phyloP scores from a whole-genome alignment of 1,284 basidiomycete species.

The Pseudozyma tsukubaensis region DNA sequence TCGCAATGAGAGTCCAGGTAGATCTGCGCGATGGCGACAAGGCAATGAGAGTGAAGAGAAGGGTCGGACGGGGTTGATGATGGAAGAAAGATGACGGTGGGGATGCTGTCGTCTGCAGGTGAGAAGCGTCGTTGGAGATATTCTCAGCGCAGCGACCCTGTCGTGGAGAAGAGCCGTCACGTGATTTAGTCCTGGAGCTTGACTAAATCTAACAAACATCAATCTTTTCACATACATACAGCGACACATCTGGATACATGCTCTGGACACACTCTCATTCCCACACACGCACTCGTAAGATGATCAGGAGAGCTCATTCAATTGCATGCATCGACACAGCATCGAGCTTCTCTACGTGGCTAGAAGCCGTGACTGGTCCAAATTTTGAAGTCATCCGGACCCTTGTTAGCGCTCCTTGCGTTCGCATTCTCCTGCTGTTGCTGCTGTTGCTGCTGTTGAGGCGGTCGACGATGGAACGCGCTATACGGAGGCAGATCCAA shows the following conservation, averaged over 20 bases:
- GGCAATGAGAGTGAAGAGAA: neutral
- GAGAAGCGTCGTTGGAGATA: constrained; percentile 15
- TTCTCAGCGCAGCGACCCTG: constrained; percentile 25
- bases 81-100: constrained; percentile 5
- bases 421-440: constrained; percentile 16
- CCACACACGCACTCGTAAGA: no score
- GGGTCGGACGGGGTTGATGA: constrained; percentile 2
- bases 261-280: no score
- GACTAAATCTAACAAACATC: constrained; percentile 11
- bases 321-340: no score
- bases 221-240: neutral
- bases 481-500: constrained; percentile 3
- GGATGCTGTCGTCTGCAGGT: constrained; percentile 17
- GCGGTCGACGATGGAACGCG: constrained; percentile 11
- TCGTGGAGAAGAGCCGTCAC: constrained; percentile 14
- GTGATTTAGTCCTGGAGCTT: constrained; percentile 8
- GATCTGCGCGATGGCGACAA: neutral
- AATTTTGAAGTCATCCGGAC: constrained; percentile 36
- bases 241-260: no score
- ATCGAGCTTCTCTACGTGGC: neutral
- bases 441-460: constrained; percentile 17
- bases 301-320: no score
- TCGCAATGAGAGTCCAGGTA: neutral
- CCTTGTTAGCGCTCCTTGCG: constrained; percentile 1
- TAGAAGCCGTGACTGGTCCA: constrained; percentile 44